These are phyloP conservation scores for Castanopsis chinensis DNA, from an alignment of 306 rosid species.

Conservation along the genomic window DNA sequence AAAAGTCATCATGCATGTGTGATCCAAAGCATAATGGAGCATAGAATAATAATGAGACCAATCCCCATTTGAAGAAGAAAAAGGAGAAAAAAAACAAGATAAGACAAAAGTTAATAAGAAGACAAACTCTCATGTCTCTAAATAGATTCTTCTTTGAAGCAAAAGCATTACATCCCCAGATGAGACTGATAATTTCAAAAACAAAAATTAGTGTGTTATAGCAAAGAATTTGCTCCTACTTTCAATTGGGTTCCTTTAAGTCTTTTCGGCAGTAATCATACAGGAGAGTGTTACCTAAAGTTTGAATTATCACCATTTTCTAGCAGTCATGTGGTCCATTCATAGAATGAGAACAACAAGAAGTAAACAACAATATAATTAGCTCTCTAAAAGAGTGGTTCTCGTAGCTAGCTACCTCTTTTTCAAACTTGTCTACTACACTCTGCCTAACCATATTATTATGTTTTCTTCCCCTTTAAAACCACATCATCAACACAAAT, in stretches of 20 bases:
- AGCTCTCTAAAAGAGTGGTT: neutral
- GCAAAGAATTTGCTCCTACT: conserved; percentile 5
- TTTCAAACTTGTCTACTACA: neutral
- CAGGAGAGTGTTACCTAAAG: too few species aligned
- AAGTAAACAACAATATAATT: conserved; percentile 3
- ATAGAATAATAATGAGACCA: too few species aligned
- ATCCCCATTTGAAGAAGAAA: neutral
- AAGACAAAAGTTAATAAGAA: neutral
- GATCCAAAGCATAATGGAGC: too few species aligned
- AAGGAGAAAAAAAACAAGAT: neutral
- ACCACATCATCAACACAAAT: neutral
- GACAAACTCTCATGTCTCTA: neutral
- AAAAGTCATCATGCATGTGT: too few species aligned
- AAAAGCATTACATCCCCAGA: neutral
- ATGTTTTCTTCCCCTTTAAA: neutral
- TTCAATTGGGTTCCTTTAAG: neutral
- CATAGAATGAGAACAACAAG: neutral
- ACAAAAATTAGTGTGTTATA: neutral
- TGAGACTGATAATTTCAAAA: conserved; percentile 3
- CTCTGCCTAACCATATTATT: neutral
- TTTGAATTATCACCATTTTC: neutral
- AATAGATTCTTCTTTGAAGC: conserved; percentile 4
- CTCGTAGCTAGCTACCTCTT: conserved; percentile 9
- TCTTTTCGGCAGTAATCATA: neutral
- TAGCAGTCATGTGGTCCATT: neutral